A percentile compares a stretch with the other conserved stretches of the same genome.
Conservation (phyloP, 768 basidiomycete genomes). For the Amanita polypyramis region DNA sequence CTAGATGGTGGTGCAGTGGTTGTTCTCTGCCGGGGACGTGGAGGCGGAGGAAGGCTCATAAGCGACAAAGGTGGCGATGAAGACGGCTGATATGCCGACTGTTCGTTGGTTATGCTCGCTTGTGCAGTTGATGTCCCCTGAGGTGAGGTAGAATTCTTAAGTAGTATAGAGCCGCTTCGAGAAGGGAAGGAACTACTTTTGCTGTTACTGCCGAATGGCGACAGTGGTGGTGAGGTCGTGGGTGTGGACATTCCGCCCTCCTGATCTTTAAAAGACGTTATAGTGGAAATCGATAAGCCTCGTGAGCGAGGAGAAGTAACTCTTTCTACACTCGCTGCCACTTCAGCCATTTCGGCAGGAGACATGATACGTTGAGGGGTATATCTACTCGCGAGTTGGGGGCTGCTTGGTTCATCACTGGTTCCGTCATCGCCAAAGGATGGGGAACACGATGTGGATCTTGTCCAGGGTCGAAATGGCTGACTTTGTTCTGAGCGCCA, state of each 20-base stretch:
- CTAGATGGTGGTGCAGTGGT: slow-evolving; percentile 9
- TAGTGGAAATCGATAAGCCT: slow-evolving; percentile 28
- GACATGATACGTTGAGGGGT: slow-evolving; percentile 59
- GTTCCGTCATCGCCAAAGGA: slow-evolving; percentile 39
- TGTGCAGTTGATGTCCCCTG: slow-evolving; percentile 22
- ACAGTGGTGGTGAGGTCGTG: slow-evolving; percentile 5
- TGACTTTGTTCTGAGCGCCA: slow-evolving; percentile 33
- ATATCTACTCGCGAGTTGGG: slow-evolving; percentile 32
- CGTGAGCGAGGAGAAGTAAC: slow-evolving; percentile 20
- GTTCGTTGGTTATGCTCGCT: slow-evolving; percentile 12
- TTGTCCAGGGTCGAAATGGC: slow-evolving; percentile 17
- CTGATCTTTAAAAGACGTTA: slow-evolving; percentile 18
- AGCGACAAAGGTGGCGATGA: slow-evolving; percentile 17
- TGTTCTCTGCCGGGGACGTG: slow-evolving; percentile 29
- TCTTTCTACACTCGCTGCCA: slow-evolving; percentile 41
- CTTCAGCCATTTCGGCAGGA: slow-evolving; percentile 49
- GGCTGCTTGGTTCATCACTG: slow-evolving; percentile 27
- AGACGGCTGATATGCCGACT: slow-evolving; percentile 7
- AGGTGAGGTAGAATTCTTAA: background rate
- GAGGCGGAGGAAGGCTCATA: slow-evolving; percentile 46
- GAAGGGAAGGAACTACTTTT: slow-evolving; percentile 5
- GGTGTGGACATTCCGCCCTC: slow-evolving; percentile 4
- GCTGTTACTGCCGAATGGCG: slow-evolving; percentile 2
- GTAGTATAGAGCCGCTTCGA: slow-evolving; percentile 6
- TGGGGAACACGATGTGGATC: slow-evolving; percentile 15